Percentiles rank a stretch among this genome's conserved stretches.
Conservation (phyloP, 164 flowering plant species). For the Vitis vinifera region ASM3070453v1 NC_081822.1:7967501-7968000, state of each 20-base stretch:
- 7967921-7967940: background rate
- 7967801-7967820: background rate
- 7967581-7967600: background rate
- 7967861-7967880: conserved; percentile 33
- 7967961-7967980: background rate
- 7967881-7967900: conserved; percentile 44
- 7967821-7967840: conserved; percentile 18
- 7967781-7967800: background rate
- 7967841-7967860: conserved; percentile 49
- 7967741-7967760: background rate
- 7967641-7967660: conserved; percentile 85
- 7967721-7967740: conserved; percentile 36
- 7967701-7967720: conserved; percentile 71
- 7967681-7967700: conserved; percentile 85
- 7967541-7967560: background rate
- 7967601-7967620: background rate
- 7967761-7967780: background rate
- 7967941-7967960: background rate
- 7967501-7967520: too few relatives aligned
- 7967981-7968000: background rate
- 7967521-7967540: background rate
- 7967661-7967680: conserved; percentile 82
- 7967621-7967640: background rate
- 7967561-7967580: too few relatives aligned
- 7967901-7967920: conserved; percentile 36